Evolutionary conservation across 257 asterid species (phyloP).

Genomic region (Capsicum pubescens): DNA sequence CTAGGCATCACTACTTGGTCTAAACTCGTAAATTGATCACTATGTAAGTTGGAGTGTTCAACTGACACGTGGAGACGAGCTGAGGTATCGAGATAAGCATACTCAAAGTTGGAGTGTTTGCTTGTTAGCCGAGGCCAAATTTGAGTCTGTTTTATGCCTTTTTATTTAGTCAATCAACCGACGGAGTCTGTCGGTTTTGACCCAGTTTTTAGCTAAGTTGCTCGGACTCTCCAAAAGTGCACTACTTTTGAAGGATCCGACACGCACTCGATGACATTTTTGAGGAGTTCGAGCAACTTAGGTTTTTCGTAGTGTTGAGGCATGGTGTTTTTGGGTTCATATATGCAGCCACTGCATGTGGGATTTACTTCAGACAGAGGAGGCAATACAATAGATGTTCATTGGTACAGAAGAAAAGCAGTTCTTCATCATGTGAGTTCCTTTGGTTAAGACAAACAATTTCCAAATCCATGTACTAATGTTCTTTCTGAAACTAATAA

Average conservation of each 20-base stretch:
- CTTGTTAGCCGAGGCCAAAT: neutral
- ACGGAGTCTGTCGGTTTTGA: neutral
- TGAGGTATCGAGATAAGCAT: neutral
- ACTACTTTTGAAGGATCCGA: too few species aligned
- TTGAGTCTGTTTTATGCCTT: neutral
- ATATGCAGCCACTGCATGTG: constrained; percentile 78
- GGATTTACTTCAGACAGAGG: constrained; percentile 59
- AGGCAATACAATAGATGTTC: constrained; percentile 70
- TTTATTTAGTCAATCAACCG: too few species aligned
- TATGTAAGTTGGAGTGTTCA: neutral
- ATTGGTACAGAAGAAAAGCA: constrained; percentile 74
- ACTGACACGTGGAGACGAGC: neutral
- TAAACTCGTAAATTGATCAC: neutral
- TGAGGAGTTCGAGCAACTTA: too few species aligned
- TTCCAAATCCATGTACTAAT: neutral
- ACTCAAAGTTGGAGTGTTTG: neutral
- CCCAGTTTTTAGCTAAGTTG: neutral
- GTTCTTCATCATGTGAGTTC: constrained; percentile 80
- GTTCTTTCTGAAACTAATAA: neutral
- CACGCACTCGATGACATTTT: too few species aligned
- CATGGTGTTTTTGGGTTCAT: neutral
- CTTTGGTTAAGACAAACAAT: neutral
- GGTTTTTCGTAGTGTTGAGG: neutral
- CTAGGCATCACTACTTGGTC: too few species aligned
- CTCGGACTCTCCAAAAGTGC: too few species aligned